phyloP scores from a whole-genome alignment of 2,329 filamentous ascomycete genomes.

The Rugonectria rugulosa region DNA sequence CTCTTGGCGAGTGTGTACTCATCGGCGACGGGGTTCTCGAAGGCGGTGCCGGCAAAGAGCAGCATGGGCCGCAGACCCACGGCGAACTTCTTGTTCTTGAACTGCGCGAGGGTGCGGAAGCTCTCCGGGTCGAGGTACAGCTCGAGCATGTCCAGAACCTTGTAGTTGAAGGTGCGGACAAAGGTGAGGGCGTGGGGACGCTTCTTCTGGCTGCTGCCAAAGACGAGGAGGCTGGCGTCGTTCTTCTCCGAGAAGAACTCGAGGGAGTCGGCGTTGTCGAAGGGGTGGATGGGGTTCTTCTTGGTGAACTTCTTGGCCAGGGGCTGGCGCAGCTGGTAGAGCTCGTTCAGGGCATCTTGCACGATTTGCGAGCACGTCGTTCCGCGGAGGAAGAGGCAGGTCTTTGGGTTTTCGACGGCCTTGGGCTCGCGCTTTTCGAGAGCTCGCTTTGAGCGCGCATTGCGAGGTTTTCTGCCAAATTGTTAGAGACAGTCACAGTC shows the following conservation, averaged over 20 bases:
- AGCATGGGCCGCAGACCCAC: constrained; percentile 89
- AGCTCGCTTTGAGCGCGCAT: constrained; percentile 91
- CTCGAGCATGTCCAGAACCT: constrained; percentile 95
- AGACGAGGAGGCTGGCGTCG: constrained; percentile 85
- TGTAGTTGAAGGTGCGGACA: constrained; percentile 82
- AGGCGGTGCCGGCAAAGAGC: constrained; percentile 87
- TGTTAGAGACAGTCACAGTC: neutral
- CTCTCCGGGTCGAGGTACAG: constrained; percentile 79
- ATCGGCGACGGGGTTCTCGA: constrained; percentile 80
- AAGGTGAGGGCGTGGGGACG: constrained; percentile 90
- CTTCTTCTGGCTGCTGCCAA: constrained; percentile 90
- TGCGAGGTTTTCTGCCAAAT: constrained; percentile 62
- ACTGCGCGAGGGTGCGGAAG: constrained; percentile 74
- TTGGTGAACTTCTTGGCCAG: constrained; percentile 92
- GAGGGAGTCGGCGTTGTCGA: constrained; percentile 85
- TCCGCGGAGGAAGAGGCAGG: constrained; percentile 86
- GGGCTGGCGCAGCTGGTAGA: constrained; percentile 84
- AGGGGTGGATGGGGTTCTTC: constrained; percentile 95
- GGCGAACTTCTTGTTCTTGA: constrained; percentile 78
- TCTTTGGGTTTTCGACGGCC: constrained; percentile 87
- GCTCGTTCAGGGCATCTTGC: constrained; percentile 83
- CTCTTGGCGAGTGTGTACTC: constrained; percentile 88
- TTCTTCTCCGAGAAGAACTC: constrained; percentile 98
- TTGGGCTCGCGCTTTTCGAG: constrained; percentile 94
- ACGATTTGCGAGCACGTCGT: constrained; percentile 83